Conservation (phyloP, 345 rosid genomes). For the Eucalyptus dawsonii region DNA sequence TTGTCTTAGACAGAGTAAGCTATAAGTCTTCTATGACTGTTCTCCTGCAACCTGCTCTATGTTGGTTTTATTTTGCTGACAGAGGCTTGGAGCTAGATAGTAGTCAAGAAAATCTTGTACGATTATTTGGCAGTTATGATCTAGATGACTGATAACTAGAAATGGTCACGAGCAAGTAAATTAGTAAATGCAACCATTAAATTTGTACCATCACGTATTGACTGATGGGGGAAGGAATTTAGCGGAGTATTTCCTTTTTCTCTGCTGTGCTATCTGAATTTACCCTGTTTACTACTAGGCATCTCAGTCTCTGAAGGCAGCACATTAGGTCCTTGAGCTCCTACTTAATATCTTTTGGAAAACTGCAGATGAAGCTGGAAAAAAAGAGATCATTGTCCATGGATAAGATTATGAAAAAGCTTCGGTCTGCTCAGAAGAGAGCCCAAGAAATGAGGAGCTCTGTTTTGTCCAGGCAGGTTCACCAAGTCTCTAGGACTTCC, state of each 20-base stretch:
- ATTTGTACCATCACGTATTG: not conserved
- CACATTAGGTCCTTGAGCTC: not conserved
- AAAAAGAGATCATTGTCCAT: conserved; percentile 85
- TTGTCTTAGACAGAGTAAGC: not conserved
- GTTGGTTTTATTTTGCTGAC: not conserved
- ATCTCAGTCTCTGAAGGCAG: not conserved
- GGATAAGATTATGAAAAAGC: conserved; percentile 89
- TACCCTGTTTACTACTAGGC: not conserved
- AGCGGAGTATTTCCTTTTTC: not conserved
- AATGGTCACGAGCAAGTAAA: not conserved
- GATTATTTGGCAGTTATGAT: not conserved
- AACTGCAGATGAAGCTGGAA: conserved; percentile 86
- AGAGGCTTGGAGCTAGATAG: not conserved
- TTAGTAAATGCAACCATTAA: not conserved
- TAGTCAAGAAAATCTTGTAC: not conserved
- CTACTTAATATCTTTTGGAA: not conserved
- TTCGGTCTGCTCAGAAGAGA: conserved; percentile 80
- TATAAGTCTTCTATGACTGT: not conserved
- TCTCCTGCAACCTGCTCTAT: not conserved
- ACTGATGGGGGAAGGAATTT: not conserved
- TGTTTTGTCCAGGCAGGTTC: conserved; percentile 34
- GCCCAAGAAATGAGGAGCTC: conserved; percentile 92
- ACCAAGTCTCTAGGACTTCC: conserved; percentile 29
- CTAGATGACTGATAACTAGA: not conserved
- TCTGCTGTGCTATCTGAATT: not conserved